Percentiles rank a stretch among this genome's conserved stretches.
Evolutionary conservation across 345 rosid genomes (phyloP).

Genomic region (Citrus glauca): DNA sequence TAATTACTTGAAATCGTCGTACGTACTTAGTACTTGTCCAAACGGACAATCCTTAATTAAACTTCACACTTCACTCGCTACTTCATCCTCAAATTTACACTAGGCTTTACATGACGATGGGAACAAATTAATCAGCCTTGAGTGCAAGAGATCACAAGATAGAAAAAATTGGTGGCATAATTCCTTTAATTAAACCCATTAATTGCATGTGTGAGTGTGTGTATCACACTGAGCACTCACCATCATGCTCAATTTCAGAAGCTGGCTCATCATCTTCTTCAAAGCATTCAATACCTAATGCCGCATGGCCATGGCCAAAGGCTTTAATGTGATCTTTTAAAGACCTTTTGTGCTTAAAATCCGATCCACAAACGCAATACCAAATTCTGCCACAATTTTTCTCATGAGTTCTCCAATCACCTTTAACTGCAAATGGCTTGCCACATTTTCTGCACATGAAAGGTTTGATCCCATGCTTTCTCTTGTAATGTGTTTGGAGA

Average conservation of each 20-base stretch:
- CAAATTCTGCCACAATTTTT: conserved; percentile 83
- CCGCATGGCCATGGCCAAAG: conserved; percentile 71
- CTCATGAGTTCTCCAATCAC: conserved; percentile 88
- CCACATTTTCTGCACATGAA: conserved; percentile 73
- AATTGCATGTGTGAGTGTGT: too few species aligned
- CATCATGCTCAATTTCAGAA: conserved; percentile 48
- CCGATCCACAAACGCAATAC: conserved; percentile 77
- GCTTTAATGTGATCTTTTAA: conserved; percentile 71
- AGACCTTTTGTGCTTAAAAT: conserved; percentile 80
- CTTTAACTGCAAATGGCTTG: conserved; percentile 72
- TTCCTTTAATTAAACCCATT: too few species aligned
- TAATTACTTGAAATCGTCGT: background rate
- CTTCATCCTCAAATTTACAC: background rate
- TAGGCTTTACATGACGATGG: background rate
- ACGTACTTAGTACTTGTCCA: too few species aligned
- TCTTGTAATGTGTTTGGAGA: conserved; percentile 83
- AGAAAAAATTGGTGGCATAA: background rate
- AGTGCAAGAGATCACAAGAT: background rate
- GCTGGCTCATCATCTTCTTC: conserved; percentile 60
- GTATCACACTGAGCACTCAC: conserved; percentile 11
- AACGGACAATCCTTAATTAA: background rate
- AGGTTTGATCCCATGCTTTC: conserved; percentile 71
- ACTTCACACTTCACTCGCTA: background rate
- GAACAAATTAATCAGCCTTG: background rate
- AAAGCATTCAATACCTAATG: conserved; percentile 34